phyloP scores from a whole-genome alignment of 2,329 filamentous ascomycete species.

The Colletotrichum costaricense region DNA sequence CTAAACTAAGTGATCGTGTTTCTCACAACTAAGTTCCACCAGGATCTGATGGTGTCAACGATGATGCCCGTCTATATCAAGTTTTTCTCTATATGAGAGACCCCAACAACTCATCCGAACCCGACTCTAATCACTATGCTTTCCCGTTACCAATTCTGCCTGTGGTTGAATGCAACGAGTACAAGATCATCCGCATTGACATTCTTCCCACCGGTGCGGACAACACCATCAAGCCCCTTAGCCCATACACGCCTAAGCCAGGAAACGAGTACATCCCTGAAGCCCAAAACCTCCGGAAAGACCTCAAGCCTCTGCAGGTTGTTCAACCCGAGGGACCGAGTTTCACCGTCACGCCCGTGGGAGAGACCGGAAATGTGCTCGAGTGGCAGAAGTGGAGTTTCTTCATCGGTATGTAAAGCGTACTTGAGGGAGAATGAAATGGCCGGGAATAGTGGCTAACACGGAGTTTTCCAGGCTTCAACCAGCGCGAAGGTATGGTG shows the following conservation, averaged over 20 bases:
- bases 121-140: slow-evolving; percentile 77
- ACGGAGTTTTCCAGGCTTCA: slow-evolving; percentile 55
- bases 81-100: slow-evolving; percentile 59
- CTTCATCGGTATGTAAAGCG: slow-evolving; percentile 51
- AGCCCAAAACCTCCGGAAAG: slow-evolving; percentile 65
- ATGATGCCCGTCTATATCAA: slow-evolving; percentile 30
- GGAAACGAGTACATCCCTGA: slow-evolving; percentile 75
- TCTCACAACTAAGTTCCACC: neutral
- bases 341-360: slow-evolving; percentile 49
- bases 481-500: slow-evolving; percentile 68
- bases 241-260: slow-evolving; percentile 66
- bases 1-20: too few relatives aligned
- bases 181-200: slow-evolving; percentile 77
- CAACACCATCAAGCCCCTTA: slow-evolving; percentile 63
- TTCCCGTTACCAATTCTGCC: slow-evolving; percentile 75
- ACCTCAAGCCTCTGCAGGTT: slow-evolving; percentile 71
- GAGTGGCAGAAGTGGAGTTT: slow-evolving; percentile 61
- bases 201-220: slow-evolving; percentile 75
- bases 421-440: neutral
- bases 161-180: slow-evolving; percentile 71
- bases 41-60: slow-evolving; percentile 31
- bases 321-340: slow-evolving; percentile 71
- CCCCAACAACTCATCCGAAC: slow-evolving; percentile 66
- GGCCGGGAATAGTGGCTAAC: neutral
- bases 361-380: slow-evolving; percentile 23